Evolutionary conservation across 169 alveolate genomes (phyloP).

Genomic region (Plasmodium relictum): DNA sequence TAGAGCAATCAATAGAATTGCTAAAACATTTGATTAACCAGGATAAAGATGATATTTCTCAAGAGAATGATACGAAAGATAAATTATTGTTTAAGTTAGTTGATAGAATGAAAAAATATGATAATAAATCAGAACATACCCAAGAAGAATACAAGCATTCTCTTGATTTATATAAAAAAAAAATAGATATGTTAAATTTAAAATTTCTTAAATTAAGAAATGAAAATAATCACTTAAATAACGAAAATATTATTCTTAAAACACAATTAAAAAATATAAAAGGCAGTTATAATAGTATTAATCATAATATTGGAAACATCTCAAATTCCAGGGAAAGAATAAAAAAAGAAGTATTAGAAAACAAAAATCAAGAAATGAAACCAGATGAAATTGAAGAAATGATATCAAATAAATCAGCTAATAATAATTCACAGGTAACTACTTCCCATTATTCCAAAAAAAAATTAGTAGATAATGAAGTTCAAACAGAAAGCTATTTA

Average conservation of each 20-base stretch:
- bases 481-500: slow-evolving; percentile 1
- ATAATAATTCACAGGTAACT: background rate
- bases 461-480: slow-evolving; percentile 14
- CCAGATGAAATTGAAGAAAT: slow-evolving; percentile 3
- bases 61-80: slow-evolving; percentile 43
- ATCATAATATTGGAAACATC: slow-evolving; percentile 35
- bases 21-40: slow-evolving; percentile 71
- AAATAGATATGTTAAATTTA: slow-evolving; percentile 66
- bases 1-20: slow-evolving; percentile 72
- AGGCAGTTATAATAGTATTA: slow-evolving; percentile 27
- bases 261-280: slow-evolving; percentile 59
- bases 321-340: slow-evolving; percentile 26
- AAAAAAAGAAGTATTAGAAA: slow-evolving; percentile 9
- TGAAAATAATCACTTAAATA: slow-evolving; percentile 45
- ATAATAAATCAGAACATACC: slow-evolving; percentile 2
- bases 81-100: slow-evolving; percentile 48
- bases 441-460: slow-evolving; percentile 7
- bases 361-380: background rate
- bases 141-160: slow-evolving; percentile 30
- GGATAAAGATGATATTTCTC: slow-evolving; percentile 30
- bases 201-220: slow-evolving; percentile 69
- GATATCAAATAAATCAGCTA: slow-evolving; percentile 14
- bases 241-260: slow-evolving; percentile 63
- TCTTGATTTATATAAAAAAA: slow-evolving; percentile 43
- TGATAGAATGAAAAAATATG: slow-evolving; percentile 51